Evolutionary conservation across 805 yeast genomes (phyloP).

Genomic region (Kodamaea lidongshanica): DNA sequence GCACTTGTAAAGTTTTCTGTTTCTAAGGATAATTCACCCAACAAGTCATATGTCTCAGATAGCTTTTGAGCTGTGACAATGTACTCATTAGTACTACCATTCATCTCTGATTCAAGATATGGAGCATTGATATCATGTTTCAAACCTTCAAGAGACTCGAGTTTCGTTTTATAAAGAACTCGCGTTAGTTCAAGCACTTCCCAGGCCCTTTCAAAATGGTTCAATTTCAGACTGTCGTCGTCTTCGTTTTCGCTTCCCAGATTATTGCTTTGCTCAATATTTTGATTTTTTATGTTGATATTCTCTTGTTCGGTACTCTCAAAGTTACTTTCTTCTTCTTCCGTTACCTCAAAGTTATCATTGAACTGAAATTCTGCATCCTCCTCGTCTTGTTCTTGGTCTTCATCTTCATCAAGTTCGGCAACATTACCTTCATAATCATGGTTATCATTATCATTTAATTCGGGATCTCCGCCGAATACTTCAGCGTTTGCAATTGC

Average conservation of each 20-base stretch:
- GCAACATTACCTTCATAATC: too few species aligned
- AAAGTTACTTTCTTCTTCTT: conserved; percentile 61
- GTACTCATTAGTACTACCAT: conserved; percentile 27
- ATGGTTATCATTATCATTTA: conserved; percentile 21
- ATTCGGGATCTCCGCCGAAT: conserved; percentile 48
- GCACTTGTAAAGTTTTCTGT: conserved; percentile 84
- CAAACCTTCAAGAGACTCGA: conserved; percentile 18
- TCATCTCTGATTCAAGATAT: conserved; percentile 24
- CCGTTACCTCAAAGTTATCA: conserved; percentile 24
- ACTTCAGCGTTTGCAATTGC: conserved; percentile 74
- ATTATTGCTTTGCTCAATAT: too few species aligned
- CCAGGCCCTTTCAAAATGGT: conserved; percentile 91
- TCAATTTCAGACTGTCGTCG: too few species aligned
- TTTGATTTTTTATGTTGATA: too few species aligned
- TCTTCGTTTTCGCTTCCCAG: too few species aligned
- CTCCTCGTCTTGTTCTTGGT: conserved; percentile 15
- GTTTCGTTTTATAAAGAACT: conserved; percentile 48
- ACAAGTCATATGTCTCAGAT: conserved; percentile 67
- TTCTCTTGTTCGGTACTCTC: too few species aligned
- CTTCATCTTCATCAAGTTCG: conserved; percentile 16
- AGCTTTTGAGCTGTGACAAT: conserved; percentile 44
- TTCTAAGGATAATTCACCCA: conserved; percentile 88
- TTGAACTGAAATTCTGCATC: conserved; percentile 22
- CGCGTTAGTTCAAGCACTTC: conserved; percentile 77
- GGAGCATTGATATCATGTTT: conserved; percentile 16